phyloP scores from a whole-genome alignment of 306 rosid species.

The Gastrolobium villosum region DNA sequence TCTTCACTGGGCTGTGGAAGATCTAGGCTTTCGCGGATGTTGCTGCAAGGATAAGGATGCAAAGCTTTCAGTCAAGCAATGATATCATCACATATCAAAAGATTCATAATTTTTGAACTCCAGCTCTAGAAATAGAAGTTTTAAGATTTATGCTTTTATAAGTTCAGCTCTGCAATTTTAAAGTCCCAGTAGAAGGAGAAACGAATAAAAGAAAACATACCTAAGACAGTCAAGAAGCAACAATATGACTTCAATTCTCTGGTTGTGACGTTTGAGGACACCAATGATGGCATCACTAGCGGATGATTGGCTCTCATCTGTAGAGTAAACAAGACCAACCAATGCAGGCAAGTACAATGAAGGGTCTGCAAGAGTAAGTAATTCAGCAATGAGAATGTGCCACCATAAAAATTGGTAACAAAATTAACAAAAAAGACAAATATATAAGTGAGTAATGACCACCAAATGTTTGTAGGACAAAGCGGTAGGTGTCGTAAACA shows the following conservation, averaged over 20 bases:
- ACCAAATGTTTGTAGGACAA: slow-evolving; percentile 20
- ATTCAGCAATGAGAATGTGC: slow-evolving; percentile 40
- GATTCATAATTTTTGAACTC: slow-evolving; percentile 24
- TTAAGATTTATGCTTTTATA: slow-evolving; percentile 25
- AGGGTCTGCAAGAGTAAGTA: slow-evolving; percentile 75
- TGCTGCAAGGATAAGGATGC: slow-evolving; percentile 62
- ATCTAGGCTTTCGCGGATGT: slow-evolving; percentile 54
- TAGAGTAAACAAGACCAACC: slow-evolving; percentile 68
- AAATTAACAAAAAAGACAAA: not conserved
- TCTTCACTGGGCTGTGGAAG: slow-evolving; percentile 57
- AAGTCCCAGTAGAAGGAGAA: slow-evolving; percentile 8
- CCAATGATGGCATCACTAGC: slow-evolving; percentile 68
- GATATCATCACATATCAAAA: slow-evolving; percentile 6
- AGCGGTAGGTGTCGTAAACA: slow-evolving; percentile 28
- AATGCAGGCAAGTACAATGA: slow-evolving; percentile 71
- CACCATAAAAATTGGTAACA: not conserved
- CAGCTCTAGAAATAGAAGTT: slow-evolving; percentile 37
- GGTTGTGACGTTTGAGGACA: slow-evolving; percentile 75
- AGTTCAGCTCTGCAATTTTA: slow-evolving; percentile 33
- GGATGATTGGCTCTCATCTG: slow-evolving; percentile 65
- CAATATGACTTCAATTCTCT: slow-evolving; percentile 69
- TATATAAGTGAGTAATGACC: not conserved
- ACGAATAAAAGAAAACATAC: slow-evolving; percentile 55
- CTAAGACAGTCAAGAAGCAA: slow-evolving; percentile 85
- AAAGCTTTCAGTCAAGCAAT: slow-evolving; percentile 36